phyloP scores from a whole-genome alignment of 2,329 filamentous ascomycete species.

The Colletotrichum neosansevieriae region DNA sequence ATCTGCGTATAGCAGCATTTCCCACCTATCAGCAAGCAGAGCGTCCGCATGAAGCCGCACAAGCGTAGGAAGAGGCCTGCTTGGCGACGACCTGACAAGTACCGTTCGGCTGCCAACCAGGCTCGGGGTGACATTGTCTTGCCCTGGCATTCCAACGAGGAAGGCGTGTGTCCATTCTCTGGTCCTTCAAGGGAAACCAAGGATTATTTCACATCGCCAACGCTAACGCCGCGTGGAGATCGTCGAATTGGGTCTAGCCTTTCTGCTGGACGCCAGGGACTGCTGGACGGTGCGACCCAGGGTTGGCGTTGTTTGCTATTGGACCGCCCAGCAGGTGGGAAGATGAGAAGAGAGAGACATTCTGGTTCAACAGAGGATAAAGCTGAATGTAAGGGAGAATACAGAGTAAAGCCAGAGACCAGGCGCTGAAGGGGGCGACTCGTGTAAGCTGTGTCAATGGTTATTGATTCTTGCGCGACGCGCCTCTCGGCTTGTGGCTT shows the following conservation, averaged over 20 bases:
- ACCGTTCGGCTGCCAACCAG: constrained; percentile 8
- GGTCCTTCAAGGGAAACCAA: constrained; percentile 11
- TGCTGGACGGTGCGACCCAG: background rate
- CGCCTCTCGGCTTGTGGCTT: background rate
- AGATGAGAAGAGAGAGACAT: constrained; percentile 6
- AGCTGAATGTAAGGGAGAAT: constrained; percentile 28
- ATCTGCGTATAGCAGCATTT: constrained; percentile 32
- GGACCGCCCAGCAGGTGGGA: background rate
- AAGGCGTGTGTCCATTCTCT: background rate
- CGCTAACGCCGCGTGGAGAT: constrained; percentile 28
- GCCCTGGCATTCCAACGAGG: constrained; percentile 18
- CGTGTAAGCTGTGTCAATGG: too few species aligned
- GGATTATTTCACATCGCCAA: constrained; percentile 10
- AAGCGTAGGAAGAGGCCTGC: constrained; percentile 11
- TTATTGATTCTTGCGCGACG: constrained; percentile 27
- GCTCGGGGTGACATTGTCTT: constrained; percentile 4
- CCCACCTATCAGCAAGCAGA: constrained; percentile 46
- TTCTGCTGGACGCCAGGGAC: constrained; percentile 6
- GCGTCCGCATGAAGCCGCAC: constrained; percentile 45
- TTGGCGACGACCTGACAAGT: constrained; percentile 14
- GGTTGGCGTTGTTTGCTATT: constrained; percentile 12
- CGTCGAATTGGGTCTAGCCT: constrained; percentile 30
- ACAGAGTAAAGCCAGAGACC: background rate
- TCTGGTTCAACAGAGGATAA: background rate
- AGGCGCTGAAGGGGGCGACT: too few species aligned